phyloP scores from a whole-genome alignment of 768 basidiomycete species.

The Kwoniella shandongensis region DNA sequence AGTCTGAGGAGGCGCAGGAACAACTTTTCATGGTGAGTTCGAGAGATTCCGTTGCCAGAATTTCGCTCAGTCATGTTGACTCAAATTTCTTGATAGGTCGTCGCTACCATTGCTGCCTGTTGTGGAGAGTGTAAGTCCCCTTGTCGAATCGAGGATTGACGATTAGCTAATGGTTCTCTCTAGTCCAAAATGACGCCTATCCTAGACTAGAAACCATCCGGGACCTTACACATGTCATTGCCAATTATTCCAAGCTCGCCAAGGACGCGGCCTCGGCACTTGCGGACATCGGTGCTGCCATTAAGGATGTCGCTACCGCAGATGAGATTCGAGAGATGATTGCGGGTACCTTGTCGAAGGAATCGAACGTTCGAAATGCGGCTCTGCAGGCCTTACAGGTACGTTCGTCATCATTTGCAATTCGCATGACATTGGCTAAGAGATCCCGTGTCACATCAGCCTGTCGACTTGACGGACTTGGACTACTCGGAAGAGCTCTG shows the following conservation, averaged over 20 bases:
- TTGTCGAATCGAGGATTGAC: not conserved
- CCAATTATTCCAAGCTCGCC: conserved; percentile 72
- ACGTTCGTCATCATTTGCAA: too few relatives aligned
- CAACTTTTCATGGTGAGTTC: conserved; percentile 71
- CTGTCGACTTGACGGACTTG: conserved; percentile 88
- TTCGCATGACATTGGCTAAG: not conserved
- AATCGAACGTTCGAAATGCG: conserved; percentile 80
- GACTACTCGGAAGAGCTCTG: conserved; percentile 89
- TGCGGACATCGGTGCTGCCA: conserved; percentile 75
- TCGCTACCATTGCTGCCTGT: conserved; percentile 50
- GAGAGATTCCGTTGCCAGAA: too few relatives aligned
- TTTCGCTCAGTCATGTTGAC: too few relatives aligned
- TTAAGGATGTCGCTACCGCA: conserved; percentile 63
- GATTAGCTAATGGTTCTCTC: not conserved
- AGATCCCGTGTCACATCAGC: conserved; percentile 58
- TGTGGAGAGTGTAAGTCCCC: conserved; percentile 70
- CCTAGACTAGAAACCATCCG: conserved; percentile 71
- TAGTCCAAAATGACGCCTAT: conserved; percentile 70
- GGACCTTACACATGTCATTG: conserved; percentile 69
- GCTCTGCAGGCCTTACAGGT: conserved; percentile 91
- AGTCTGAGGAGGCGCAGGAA: conserved; percentile 69
- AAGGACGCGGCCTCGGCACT: conserved; percentile 81
- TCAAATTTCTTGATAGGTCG: conserved; percentile 45
- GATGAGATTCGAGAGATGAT: conserved; percentile 70
- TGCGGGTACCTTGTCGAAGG: conserved; percentile 74